A percentile compares a stretch with the other conserved stretches of the same genome.
These are phyloP conservation scores for Kwoniella heveanensis DNA, from an alignment of 768 basidiomycete genomes.

Conservation along the genomic window DNA sequence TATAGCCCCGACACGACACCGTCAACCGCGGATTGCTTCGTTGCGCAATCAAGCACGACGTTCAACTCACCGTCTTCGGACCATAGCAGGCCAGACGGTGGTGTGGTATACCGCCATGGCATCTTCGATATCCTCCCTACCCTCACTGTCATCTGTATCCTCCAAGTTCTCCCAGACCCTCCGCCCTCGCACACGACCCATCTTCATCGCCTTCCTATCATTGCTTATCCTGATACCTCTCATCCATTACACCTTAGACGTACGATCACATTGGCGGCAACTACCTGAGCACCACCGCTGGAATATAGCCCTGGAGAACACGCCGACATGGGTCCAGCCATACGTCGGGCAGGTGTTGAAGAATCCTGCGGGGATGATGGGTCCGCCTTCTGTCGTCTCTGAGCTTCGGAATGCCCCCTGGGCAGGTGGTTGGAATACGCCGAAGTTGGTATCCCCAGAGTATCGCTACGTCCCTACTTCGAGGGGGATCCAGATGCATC, in stretches of 20 bases:
- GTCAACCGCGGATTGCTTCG: too few species aligned
- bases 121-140: background rate
- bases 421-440: conserved; percentile 9
- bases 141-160: background rate
- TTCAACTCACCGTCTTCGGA: too few species aligned
- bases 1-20: too few species aligned
- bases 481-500: background rate
- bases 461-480: background rate
- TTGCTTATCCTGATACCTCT: background rate
- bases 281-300: conserved; percentile 9
- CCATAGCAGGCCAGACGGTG: too few species aligned
- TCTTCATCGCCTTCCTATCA: background rate
- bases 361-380: conserved; percentile 11
- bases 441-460: background rate
- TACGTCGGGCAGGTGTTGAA: conserved; percentile 3
- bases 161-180: background rate
- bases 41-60: too few species aligned
- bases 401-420: conserved; percentile 8
- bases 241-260: background rate
- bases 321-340: conserved; percentile 10
- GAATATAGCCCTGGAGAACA: background rate
- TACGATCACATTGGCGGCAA: background rate
- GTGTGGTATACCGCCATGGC: background rate
- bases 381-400: background rate
- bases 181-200: background rate